Conservation (phyloP, 2,329 filamentous ascomycete genomes). For the Diaporthe longicolla region DNA sequence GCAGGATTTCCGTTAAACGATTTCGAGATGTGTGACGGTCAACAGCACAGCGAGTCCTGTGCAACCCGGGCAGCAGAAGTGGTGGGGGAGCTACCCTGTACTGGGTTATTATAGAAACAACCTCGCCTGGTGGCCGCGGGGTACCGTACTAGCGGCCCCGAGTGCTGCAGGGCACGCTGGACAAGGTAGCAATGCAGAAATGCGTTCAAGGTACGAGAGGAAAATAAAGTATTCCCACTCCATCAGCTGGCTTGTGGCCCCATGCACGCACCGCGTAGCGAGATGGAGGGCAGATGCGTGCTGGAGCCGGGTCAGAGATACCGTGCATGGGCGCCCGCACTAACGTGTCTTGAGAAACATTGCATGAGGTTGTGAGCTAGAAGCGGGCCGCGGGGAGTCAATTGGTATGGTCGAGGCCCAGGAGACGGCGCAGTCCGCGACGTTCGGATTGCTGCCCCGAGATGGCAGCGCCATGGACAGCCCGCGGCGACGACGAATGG, state of each 20-base stretch:
- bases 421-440: conserved; percentile 15
- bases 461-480: conserved; percentile 26
- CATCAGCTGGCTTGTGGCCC: conserved; percentile 33
- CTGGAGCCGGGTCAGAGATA: conserved; percentile 36
- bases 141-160: conserved; percentile 36
- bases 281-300: conserved; percentile 30
- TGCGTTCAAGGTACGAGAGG: conserved; percentile 37
- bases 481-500: conserved; percentile 24
- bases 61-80: conserved; percentile 1
- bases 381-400: conserved; percentile 27
- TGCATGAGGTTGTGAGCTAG: conserved; percentile 37
- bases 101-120: background rate
- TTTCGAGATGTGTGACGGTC: background rate
- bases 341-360: conserved; percentile 36
- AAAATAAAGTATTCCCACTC: conserved; percentile 8
- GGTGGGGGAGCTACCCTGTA: background rate
- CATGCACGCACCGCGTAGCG: conserved; percentile 34
- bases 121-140: conserved; percentile 36
- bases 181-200: conserved; percentile 41
- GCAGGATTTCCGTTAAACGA: background rate
- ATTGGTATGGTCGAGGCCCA: conserved; percentile 26
- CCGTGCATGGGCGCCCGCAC: conserved; percentile 37
- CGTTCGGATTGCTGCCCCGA: conserved; percentile 37
- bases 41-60: background rate
- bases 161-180: conserved; percentile 32